phyloP scores from a whole-genome alignment of 495 filamentous ascomycete species.

The Sphaerosporella brunnea region DNA sequence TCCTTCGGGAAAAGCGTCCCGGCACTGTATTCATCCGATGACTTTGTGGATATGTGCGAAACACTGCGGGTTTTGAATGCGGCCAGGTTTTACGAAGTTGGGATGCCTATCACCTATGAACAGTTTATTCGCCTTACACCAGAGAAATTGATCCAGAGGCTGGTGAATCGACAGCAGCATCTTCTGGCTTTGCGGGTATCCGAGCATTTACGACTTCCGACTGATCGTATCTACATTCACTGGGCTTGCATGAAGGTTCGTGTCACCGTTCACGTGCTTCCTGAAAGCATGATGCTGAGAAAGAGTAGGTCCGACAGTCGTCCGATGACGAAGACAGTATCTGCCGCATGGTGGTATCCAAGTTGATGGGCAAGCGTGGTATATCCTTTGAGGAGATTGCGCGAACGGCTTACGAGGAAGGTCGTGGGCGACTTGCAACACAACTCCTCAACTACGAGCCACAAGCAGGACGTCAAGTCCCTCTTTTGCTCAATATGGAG shows the following conservation, averaged over 20 bases:
- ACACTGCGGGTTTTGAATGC: slow-evolving; percentile 83
- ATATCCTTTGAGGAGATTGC: slow-evolving; percentile 93
- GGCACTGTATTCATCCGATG: slow-evolving; percentile 89
- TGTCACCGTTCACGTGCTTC: background rate
- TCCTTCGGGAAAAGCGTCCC: slow-evolving; percentile 94
- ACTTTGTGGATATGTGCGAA: slow-evolving; percentile 97
- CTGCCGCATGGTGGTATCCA: slow-evolving; percentile 70
- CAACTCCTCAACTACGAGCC: slow-evolving; percentile 85
- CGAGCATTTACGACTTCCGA: slow-evolving; percentile 68
- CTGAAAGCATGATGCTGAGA: no score
- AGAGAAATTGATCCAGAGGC: slow-evolving; percentile 64
- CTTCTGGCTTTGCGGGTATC: slow-evolving; percentile 79
- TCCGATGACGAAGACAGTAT: slow-evolving; percentile 74
- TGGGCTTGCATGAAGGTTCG: slow-evolving; percentile 87
- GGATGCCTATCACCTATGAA: slow-evolving; percentile 79
- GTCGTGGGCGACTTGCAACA: slow-evolving; percentile 67
- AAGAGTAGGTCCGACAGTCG: slow-evolving; percentile 41
- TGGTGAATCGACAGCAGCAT: slow-evolving; percentile 81
- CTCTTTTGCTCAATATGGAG: slow-evolving; percentile 84
- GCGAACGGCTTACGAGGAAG: slow-evolving; percentile 88
- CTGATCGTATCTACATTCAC: slow-evolving; percentile 81
- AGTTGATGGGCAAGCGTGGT: slow-evolving; percentile 67
- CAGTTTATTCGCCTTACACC: slow-evolving; percentile 75
- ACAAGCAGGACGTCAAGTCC: slow-evolving; percentile 84
- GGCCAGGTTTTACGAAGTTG: slow-evolving; percentile 75